Evolutionary conservation across 2,329 filamentous ascomycete genomes (phyloP).

Genomic region (Zymoseptoria passerinii): DNA sequence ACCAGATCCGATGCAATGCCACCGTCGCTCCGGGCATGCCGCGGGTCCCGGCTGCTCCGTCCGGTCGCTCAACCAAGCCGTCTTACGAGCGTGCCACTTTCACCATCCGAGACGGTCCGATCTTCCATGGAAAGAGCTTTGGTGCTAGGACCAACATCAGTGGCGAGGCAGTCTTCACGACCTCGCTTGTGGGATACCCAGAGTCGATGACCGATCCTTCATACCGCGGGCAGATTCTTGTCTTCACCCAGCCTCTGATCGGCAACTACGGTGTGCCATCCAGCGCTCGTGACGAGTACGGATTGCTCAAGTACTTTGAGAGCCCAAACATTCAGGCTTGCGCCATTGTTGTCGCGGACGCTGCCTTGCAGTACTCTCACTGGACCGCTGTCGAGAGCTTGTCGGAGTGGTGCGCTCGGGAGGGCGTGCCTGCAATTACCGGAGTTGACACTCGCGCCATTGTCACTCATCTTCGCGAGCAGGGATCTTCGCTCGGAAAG

Average conservation of each 20-base stretch:
- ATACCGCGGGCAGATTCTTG: slow-evolving; percentile 81
- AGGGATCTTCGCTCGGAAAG: slow-evolving; percentile 88
- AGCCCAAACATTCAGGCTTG: slow-evolving; percentile 95
- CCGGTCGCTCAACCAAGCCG: slow-evolving; percentile 50
- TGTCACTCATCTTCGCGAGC: slow-evolving; percentile 90
- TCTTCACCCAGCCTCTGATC: slow-evolving; percentile 96
- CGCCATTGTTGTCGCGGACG: slow-evolving; percentile 91
- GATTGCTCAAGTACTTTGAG: slow-evolving; percentile 95
- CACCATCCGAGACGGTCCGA: slow-evolving; percentile 89
- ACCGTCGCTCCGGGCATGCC: slow-evolving; percentile 62
- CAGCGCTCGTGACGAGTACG: slow-evolving; percentile 71
- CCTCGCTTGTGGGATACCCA: slow-evolving; percentile 93
- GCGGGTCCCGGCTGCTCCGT: slow-evolving; percentile 51
- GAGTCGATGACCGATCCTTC: slow-evolving; percentile 70
- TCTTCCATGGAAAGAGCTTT: slow-evolving; percentile 94
- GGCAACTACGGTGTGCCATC: slow-evolving; percentile 98
- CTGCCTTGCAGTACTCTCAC: slow-evolving; percentile 88
- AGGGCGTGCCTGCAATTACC: slow-evolving; percentile 91
- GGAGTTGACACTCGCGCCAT: slow-evolving; percentile 96
- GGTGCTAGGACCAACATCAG: slow-evolving; percentile 95
- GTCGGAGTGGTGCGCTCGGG: slow-evolving; percentile 87
- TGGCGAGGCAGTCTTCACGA: slow-evolving; percentile 97
- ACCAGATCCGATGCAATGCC: slow-evolving; percentile 47
- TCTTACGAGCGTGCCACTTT: slow-evolving; percentile 78
- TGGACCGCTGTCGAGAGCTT: slow-evolving; percentile 97